phyloP scores from a whole-genome alignment of 108 stramenopile genomes.

The Fragilaria radians region DNA sequence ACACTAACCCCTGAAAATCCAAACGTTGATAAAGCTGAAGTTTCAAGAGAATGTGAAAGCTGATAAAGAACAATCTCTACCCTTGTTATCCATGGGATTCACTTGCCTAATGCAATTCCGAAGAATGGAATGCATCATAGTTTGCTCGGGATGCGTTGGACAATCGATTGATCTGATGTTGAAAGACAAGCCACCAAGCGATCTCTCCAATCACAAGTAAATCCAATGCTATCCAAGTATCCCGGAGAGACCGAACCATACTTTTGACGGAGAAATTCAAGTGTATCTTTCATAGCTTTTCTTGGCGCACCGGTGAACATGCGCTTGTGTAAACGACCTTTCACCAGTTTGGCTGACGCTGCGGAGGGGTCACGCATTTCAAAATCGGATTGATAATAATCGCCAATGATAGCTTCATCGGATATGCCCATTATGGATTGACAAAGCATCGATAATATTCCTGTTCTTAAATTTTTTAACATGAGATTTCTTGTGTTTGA shows the following conservation, averaged over 20 bases:
- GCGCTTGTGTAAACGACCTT: slow-evolving; percentile 9
- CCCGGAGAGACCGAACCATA: slow-evolving; percentile 25
- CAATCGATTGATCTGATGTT: no score
- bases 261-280: slow-evolving; percentile 14
- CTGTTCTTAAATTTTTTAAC: slow-evolving; percentile 18
- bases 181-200: slow-evolving; percentile 15
- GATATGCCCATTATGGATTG: slow-evolving; percentile 26
- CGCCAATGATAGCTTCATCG: slow-evolving; percentile 28
- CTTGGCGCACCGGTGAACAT: slow-evolving; percentile 18
- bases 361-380: not conserved
- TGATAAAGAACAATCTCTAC: no score
- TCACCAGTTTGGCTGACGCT: not conserved
- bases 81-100: no score
- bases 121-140: no score
- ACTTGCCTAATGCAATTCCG: no score
- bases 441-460: slow-evolving; percentile 35
- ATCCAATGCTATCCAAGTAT: slow-evolving; percentile 40
- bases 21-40: no score
- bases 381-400: slow-evolving; percentile 20
- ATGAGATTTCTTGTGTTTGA: no score
- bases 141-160: no score
- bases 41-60: no score
- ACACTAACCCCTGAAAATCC: no score
- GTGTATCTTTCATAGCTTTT: slow-evolving; percentile 28
- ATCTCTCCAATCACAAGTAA: slow-evolving; percentile 23